A percentile compares a stretch with the other conserved stretches of the same genome.
Conservation (phyloP, 331 rosid genomes). For the Telfairia occidentalis region DNA sequence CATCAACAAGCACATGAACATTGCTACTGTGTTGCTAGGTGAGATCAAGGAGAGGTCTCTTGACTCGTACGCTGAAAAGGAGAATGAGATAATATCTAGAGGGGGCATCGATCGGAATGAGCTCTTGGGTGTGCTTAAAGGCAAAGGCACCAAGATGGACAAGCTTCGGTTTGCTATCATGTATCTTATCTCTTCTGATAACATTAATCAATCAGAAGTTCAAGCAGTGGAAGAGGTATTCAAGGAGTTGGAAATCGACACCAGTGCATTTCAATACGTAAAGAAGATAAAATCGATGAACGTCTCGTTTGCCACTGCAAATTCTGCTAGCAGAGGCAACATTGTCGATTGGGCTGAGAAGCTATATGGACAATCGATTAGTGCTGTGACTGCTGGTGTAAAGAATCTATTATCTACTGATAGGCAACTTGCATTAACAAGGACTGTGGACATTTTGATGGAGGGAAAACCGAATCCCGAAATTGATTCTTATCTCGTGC, state of each 20-base stretch:
- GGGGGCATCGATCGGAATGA: slow-evolving; percentile 68
- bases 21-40: slow-evolving; percentile 76
- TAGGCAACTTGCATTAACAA: slow-evolving; percentile 78
- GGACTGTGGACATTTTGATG: slow-evolving; percentile 77
- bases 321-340: slow-evolving; percentile 71
- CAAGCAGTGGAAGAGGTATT: slow-evolving; percentile 70
- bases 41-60: slow-evolving; percentile 85
- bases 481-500: slow-evolving; percentile 47
- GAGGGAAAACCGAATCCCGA: slow-evolving; percentile 91
- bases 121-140: slow-evolving; percentile 50
- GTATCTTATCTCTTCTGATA: slow-evolving; percentile 69
- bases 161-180: slow-evolving; percentile 81
- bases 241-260: slow-evolving; percentile 63
- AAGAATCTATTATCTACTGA: slow-evolving; percentile 71
- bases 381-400: slow-evolving; percentile 94
- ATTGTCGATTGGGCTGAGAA: slow-evolving; percentile 95
- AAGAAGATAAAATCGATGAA: slow-evolving; percentile 76
- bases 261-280: slow-evolving; percentile 78
- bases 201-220: slow-evolving; percentile 56
- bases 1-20: slow-evolving; percentile 81
- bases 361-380: slow-evolving; percentile 72
- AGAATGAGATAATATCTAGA: slow-evolving; percentile 72
- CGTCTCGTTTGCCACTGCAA: slow-evolving; percentile 60
- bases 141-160: slow-evolving; percentile 73
- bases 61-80: slow-evolving; percentile 73